phyloP scores from a whole-genome alignment of 192 early-diverging fungal genomes.

The Pilaira anomala region DNA sequence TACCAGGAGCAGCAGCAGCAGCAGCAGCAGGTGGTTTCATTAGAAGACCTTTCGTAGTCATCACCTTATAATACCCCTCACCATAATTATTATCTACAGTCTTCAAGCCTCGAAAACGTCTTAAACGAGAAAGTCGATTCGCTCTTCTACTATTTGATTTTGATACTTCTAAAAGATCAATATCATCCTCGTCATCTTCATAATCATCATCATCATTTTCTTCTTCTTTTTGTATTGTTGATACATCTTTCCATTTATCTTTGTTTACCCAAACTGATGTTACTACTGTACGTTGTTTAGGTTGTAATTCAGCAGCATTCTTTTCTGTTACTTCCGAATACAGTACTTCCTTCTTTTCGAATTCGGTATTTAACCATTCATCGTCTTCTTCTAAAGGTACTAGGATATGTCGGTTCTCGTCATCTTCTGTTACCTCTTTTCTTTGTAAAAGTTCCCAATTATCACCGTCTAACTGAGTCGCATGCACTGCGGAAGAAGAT shows the following conservation, averaged over 20 bases:
- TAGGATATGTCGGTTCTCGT: background rate
- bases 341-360: background rate
- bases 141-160: too few species aligned
- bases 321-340: conserved; percentile 8
- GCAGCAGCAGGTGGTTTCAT: too few species aligned
- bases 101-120: too few species aligned
- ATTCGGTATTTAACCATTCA: background rate
- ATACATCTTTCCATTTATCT: too few species aligned
- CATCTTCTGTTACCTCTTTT: background rate
- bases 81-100: too few species aligned
- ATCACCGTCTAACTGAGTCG: background rate
- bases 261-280: background rate
- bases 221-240: too few species aligned
- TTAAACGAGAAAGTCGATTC: too few species aligned
- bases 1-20: too few species aligned
- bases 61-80: too few species aligned
- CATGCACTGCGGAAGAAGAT: background rate
- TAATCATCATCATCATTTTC: background rate
- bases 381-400: background rate
- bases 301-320: background rate
- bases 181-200: too few species aligned
- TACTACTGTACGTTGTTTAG: background rate
- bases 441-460: conserved; percentile 13
- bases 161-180: too few species aligned
- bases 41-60: too few species aligned